These are phyloP conservation scores for Hymenoscyphus occultus DNA, from an alignment of 2,329 filamentous ascomycete genomes.

Conservation along the genomic window DNA sequence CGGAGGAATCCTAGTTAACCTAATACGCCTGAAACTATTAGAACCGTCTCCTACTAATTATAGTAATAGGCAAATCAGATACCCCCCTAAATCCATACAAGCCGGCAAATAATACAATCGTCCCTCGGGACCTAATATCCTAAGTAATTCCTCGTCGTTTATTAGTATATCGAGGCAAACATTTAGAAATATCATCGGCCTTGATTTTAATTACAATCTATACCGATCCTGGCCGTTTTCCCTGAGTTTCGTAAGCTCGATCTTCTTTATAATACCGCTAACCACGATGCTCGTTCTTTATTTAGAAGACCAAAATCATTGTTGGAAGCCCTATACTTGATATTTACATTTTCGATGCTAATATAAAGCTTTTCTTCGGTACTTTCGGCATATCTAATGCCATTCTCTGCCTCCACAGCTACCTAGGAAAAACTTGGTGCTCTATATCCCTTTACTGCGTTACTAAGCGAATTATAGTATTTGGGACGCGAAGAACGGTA, in stretches of 20 bases:
- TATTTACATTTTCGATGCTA: conserved; percentile 7
- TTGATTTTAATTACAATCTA: conserved; percentile 11
- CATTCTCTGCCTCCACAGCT: conserved; percentile 16
- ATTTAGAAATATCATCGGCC: conserved; percentile 7
- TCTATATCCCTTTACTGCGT: conserved; percentile 9
- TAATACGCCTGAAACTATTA: conserved; percentile 11
- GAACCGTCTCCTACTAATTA: conserved; percentile 3
- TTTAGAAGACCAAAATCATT: conserved; percentile 14
- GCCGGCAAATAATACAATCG: conserved; percentile 15
- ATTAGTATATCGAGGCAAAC: conserved; percentile 15
- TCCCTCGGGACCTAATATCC: conserved; percentile 7
- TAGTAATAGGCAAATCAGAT: conserved; percentile 16
- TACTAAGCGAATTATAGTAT: not conserved
- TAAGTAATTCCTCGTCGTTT: not conserved
- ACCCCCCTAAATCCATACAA: not conserved
- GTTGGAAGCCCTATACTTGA: conserved; percentile 6
- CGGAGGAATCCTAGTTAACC: conserved; percentile 10
- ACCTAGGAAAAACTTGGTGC: conserved; percentile 21
- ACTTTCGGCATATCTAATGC: conserved; percentile 14
- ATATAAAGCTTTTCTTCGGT: conserved; percentile 8
- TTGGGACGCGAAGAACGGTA: conserved; percentile 13
- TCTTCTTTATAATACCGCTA: conserved; percentile 12
- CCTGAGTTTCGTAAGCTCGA: conserved; percentile 7
- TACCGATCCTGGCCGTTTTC: conserved; percentile 7
- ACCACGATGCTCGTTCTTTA: conserved; percentile 11